phyloP scores from a whole-genome alignment of 805 yeast species.

The Nadsonia fulvescens region DNA sequence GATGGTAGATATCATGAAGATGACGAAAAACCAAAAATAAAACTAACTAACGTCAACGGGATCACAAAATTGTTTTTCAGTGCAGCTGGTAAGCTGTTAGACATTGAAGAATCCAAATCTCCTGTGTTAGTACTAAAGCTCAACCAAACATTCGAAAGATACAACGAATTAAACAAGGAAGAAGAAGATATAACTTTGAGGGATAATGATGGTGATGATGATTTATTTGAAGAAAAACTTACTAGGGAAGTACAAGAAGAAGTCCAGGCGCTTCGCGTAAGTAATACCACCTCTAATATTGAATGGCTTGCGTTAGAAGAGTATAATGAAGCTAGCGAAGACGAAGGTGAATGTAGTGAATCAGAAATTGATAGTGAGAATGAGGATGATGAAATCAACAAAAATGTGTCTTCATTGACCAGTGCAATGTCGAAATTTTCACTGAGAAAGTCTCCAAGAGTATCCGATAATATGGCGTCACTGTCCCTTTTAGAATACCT shows the following conservation, averaged over 20 bases:
- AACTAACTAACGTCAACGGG: conserved; percentile 22
- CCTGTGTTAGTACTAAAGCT: conserved; percentile 53
- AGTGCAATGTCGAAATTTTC: no score
- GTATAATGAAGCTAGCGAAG: conserved; percentile 16
- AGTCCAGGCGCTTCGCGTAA: conserved; percentile 8
- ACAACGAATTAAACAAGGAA: conserved; percentile 3
- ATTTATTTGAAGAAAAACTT: conserved; percentile 4
- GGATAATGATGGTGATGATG: conserved; percentile 7
- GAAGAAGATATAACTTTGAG: no score
- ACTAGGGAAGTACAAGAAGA: conserved; percentile 6
- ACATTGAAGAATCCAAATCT: conserved; percentile 38
- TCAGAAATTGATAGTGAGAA: conserved; percentile 17
- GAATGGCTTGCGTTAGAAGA: conserved; percentile 38
- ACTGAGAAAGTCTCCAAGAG: no score
- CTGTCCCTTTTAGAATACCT: conserved; percentile 48
- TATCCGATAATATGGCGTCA: conserved; percentile 16
- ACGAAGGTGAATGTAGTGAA: conserved; percentile 8
- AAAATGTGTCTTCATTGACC: no score
- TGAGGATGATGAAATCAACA: no score
- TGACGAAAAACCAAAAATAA: conserved; percentile 23
- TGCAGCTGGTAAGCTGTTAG: conserved; percentile 48
- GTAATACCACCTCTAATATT: no score
- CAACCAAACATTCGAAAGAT: conserved; percentile 12
- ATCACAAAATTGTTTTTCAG: conserved; percentile 43
- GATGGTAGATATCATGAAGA: conserved; percentile 60